phyloP scores from a whole-genome alignment of 2,329 filamentous ascomycete species.

The Gyromitra esculenta region DNA sequence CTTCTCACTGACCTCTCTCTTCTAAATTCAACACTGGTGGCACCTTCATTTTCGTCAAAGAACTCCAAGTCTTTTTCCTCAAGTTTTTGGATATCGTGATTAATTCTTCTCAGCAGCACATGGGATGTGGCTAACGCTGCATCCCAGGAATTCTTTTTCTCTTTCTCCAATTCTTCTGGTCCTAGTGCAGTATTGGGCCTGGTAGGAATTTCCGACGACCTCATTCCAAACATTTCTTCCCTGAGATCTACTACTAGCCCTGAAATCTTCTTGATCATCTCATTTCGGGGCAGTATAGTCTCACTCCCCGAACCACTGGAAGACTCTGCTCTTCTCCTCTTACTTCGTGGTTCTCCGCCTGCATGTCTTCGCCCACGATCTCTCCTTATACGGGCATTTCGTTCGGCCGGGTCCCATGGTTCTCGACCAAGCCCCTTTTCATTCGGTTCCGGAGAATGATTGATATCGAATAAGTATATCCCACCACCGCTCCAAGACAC shows the following conservation, averaged over 20 bases:
- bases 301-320: conserved; percentile 31
- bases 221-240: conserved; percentile 45
- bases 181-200: background rate
- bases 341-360: conserved; percentile 36
- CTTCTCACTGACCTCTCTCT: conserved; percentile 65
- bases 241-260: conserved; percentile 48
- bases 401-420: conserved; percentile 57
- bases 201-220: conserved; percentile 30
- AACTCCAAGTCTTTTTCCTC: conserved; percentile 40
- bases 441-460: conserved; percentile 66
- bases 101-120: conserved; percentile 67
- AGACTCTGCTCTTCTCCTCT: conserved; percentile 38
- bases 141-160: conserved; percentile 60
- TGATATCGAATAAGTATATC: conserved; percentile 73
- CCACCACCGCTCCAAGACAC: conserved; percentile 75
- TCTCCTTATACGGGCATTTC: conserved; percentile 55
- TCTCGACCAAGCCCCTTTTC: conserved; percentile 58
- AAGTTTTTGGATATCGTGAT: conserved; percentile 63
- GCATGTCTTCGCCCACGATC: conserved; percentile 31
- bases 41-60: conserved; percentile 39
- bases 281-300: conserved; percentile 30
- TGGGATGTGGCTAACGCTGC: conserved; percentile 62
- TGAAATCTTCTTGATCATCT: conserved; percentile 38
- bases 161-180: conserved; percentile 21
- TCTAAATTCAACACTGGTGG: conserved; percentile 17